Evolutionary conservation across 106 monocot genomes (phyloP), one percentile per base, ranked within the genome.

Genomic region (Apostasia ramifera): DNA sequence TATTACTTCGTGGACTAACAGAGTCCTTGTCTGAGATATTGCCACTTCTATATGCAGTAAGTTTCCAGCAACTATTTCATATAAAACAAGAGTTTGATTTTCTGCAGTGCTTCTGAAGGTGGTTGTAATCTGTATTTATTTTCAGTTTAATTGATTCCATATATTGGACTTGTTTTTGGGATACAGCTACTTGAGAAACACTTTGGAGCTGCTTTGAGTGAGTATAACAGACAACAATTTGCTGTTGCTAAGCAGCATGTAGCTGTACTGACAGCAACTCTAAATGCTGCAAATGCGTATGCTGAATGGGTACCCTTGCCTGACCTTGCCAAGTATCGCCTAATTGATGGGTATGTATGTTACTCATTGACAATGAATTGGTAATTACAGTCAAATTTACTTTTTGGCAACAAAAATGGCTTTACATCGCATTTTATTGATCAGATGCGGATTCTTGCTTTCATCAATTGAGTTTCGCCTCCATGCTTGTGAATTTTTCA

Each of bases 271-370:
- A 93, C 81, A 52, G 87, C 98, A 71, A 70, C 71, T 50, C 69
- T 98, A 66, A 93, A 98, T 90, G 98, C 98, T 68, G 70, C 85
- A 45, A 92, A 90, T 80, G 97, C 97, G 12, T 98, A 98, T 81
- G 92, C 87, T 59, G 97, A 93, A 81, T 98, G 97, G 97, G 92
- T 87, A 39, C 97, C 97, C 66, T 90, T 98, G 59, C 61, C 81
- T 66, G 90, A 93, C 71, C 74, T 98, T 80, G 89, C 87, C 47
- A 93, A 82, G 78, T 88, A 85, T 83, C 85, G 87, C 38, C 68
- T 98, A n/a, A 93, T 98, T 74, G 80, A 87, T 77, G 93, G 93
- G 93, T 93, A 86, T 53, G 52, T 60, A n/a, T n/a, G 59, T 42
- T 73, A 9, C 44, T 61, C 14, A 55, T 62, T 66, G 26, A 6